Percentiles rank a stretch among this genome's conserved stretches.
Conservation (phyloP, 202 grass and related monocot species). For the Carex arenaria region DNA sequence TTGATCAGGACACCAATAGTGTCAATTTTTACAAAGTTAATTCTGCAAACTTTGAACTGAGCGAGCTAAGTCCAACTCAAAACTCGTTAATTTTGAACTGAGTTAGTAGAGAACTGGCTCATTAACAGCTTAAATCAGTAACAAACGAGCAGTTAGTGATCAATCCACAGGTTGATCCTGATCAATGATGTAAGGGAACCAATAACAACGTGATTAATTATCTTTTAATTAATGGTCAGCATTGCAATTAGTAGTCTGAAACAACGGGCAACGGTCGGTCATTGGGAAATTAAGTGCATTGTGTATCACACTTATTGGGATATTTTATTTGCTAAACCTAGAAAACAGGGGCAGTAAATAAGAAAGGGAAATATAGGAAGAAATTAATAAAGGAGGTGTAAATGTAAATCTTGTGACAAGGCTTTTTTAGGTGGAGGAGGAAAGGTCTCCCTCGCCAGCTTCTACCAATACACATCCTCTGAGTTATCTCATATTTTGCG, state of each 20-base stretch:
- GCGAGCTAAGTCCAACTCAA: too few species aligned
- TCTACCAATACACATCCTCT: background rate
- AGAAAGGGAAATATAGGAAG: background rate
- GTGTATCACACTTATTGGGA: background rate
- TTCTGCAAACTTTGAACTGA: too few species aligned
- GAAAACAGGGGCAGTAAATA: background rate
- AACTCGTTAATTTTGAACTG: too few species aligned
- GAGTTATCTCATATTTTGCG: too few species aligned
- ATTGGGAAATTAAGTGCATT: background rate
- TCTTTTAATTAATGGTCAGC: background rate
- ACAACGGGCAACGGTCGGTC: conserved; percentile 8
- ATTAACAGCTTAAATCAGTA: too few species aligned
- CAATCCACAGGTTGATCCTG: too few species aligned
- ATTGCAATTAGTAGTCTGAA: background rate
- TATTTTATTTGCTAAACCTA: background rate
- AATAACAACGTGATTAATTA: too few species aligned
- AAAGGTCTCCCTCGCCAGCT: background rate
- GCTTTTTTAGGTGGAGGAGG: background rate
- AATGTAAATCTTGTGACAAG: conserved; percentile 15
- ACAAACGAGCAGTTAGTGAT: too few species aligned
- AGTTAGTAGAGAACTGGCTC: rapidly evolving
- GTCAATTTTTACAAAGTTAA: too few species aligned
- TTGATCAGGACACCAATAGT: too few species aligned
- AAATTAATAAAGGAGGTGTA: background rate
- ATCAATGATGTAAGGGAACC: too few species aligned